These are phyloP conservation scores for Xylaria grammica DNA, from an alignment of 495 filamentous ascomycete genomes.

Conservation along the genomic window DNA sequence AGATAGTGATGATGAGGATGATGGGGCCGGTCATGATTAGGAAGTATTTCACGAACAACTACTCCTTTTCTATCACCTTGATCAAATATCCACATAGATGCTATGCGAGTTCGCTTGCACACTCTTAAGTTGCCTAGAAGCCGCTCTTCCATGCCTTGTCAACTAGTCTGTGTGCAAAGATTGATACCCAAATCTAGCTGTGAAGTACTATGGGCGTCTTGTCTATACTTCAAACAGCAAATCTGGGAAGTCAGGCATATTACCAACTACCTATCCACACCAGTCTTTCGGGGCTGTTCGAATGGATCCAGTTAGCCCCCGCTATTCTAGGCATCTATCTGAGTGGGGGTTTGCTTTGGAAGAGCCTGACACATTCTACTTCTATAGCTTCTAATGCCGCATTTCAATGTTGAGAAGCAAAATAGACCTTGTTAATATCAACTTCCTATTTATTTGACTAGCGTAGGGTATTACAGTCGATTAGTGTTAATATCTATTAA, in stretches of 20 bases:
- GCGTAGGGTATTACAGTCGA: too few relatives aligned
- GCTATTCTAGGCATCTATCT: conserved; percentile 11
- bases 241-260: conserved; percentile 33
- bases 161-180: conserved; percentile 97
- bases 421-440: too few relatives aligned
- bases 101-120: conserved; percentile 56
- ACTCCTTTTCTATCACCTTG: background rate
- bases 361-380: conserved; percentile 24
- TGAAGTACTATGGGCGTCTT: conserved; percentile 51
- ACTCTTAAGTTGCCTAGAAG: conserved; percentile 91
- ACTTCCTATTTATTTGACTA: too few relatives aligned
- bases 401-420: background rate
- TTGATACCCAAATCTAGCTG: conserved; percentile 50
- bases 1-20: conserved; percentile 70
- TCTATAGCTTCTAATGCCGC: background rate
- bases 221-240: conserved; percentile 32
- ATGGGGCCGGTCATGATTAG: conserved; percentile 21
- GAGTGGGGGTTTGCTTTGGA: conserved; percentile 16
- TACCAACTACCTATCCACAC: conserved; percentile 23
- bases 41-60: conserved; percentile 9
- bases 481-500: too few relatives aligned
- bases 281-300: conserved; percentile 19
- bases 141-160: conserved; percentile 74
- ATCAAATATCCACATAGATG: conserved; percentile 9
- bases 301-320: conserved; percentile 18